Conservation (phyloP, 2,329 filamentous ascomycete species). For the Hypoxylon sp. region DNA sequence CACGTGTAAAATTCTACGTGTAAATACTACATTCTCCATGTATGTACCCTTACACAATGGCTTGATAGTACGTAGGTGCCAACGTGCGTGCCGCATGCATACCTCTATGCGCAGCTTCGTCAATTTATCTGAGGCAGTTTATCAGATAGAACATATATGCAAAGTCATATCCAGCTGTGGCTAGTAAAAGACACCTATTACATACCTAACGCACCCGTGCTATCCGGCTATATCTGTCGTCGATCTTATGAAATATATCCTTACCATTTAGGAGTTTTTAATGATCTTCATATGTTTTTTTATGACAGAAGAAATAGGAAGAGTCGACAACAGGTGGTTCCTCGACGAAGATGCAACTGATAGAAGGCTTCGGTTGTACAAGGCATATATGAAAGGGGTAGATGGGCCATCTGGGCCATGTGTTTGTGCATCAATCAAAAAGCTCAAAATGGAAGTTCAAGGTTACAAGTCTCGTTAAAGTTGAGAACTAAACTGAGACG, state of each 20-base stretch:
- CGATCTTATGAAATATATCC: slow-evolving; percentile 24
- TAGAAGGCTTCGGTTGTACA: slow-evolving; percentile 11
- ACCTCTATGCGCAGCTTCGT: slow-evolving; percentile 2
- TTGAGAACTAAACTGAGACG: slow-evolving; percentile 24
- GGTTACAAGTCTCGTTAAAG: slow-evolving; percentile 39
- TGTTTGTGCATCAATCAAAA: slow-evolving; percentile 27
- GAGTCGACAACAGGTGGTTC: neutral
- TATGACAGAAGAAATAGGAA: neutral
- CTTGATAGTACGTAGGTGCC: neutral
- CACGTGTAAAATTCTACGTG: slow-evolving; percentile 12
- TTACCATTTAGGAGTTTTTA: neutral
- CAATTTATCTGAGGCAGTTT: slow-evolving; percentile 26
- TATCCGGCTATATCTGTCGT: slow-evolving; percentile 21
- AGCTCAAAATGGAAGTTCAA: slow-evolving; percentile 28
- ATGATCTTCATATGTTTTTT: slow-evolving; percentile 13
- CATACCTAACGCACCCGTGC: slow-evolving; percentile 9
- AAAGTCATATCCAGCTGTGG: neutral
- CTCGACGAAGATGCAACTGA: neutral
- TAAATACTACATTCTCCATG: neutral
- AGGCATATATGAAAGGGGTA: slow-evolving; percentile 28
- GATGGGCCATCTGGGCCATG: slow-evolving; percentile 9
- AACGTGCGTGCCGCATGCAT: neutral
- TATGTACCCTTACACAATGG: neutral
- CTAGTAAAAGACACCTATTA: slow-evolving; percentile 2
- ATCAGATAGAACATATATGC: slow-evolving; percentile 21